A percentile compares a stretch with the other conserved stretches of the same genome.
Conservation (phyloP, 2,329 filamentous ascomycete species). For the Penicillium paneum region DNA sequence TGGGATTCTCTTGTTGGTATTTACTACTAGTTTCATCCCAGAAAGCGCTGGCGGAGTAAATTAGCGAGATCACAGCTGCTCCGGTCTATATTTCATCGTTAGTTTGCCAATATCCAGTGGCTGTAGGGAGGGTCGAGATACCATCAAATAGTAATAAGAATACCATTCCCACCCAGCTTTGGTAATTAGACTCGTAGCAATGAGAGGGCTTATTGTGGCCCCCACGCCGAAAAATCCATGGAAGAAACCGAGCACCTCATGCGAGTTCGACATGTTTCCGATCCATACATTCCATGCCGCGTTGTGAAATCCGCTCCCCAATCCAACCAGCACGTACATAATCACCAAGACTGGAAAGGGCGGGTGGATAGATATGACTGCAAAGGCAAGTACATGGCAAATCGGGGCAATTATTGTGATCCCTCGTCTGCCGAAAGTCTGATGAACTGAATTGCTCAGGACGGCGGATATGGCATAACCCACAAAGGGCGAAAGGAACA, state of each 20-base stretch:
- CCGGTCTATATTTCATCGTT: conserved; percentile 11
- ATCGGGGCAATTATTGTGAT: conserved; percentile 60
- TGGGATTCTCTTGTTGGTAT: conserved; percentile 24
- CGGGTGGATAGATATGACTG: conserved; percentile 31
- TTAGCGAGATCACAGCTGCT: conserved; percentile 14
- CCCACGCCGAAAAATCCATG: conserved; percentile 71
- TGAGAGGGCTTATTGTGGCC: conserved; percentile 45
- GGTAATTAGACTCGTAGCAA: conserved; percentile 69
- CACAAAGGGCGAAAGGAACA: conserved; percentile 50
- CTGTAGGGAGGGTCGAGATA: background rate
- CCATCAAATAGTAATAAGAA: conserved; percentile 18
- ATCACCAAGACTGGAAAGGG: conserved; percentile 37
- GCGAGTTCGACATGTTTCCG: conserved; percentile 69
- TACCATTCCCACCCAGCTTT: conserved; percentile 40
- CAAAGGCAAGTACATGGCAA: conserved; percentile 32
- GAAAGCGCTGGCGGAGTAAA: conserved; percentile 17
- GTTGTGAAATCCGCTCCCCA: conserved; percentile 43
- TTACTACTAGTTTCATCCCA: conserved; percentile 17
- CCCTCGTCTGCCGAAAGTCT: conserved; percentile 61
- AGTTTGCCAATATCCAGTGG: background rate
- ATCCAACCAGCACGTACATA: conserved; percentile 35
- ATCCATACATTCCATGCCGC: conserved; percentile 59
- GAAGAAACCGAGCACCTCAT: conserved; percentile 69
- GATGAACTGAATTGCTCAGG: conserved; percentile 45
- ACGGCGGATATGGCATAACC: conserved; percentile 49